phyloP scores from a whole-genome alignment of 2,329 filamentous ascomycete species.

The Karstenula rhodostoma region DNA sequence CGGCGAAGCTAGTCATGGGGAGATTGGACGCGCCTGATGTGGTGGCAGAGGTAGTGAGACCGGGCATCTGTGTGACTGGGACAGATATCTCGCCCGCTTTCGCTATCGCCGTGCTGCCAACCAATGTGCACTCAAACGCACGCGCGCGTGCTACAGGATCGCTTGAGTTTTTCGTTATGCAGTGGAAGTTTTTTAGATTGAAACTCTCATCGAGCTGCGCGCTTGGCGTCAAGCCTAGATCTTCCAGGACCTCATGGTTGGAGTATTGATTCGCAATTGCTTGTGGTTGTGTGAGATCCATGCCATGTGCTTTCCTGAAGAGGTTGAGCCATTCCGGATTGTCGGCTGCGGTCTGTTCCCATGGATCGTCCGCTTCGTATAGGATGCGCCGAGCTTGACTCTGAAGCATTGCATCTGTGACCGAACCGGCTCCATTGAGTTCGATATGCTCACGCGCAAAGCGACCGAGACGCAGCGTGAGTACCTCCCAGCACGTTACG shows the following conservation, averaged over 20 bases:
- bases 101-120: slow-evolving; percentile 31
- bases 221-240: slow-evolving; percentile 39
- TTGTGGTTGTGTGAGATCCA: slow-evolving; percentile 28
- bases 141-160: slow-evolving; percentile 24
- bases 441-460: slow-evolving; percentile 53
- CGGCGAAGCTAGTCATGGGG: slow-evolving; percentile 22
- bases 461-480: slow-evolving; percentile 56
- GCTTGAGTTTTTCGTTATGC: slow-evolving; percentile 17
- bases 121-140: slow-evolving; percentile 37
- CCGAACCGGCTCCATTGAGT: slow-evolving; percentile 42
- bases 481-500: slow-evolving; percentile 59
- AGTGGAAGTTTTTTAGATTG: slow-evolving; percentile 36
- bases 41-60: slow-evolving; percentile 26
- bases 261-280: slow-evolving; percentile 19
- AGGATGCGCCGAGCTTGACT: slow-evolving; percentile 56
- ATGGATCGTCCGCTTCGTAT: slow-evolving; percentile 59
- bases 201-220: slow-evolving; percentile 40
- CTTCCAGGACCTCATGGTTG: slow-evolving; percentile 43
- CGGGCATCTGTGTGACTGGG: slow-evolving; percentile 22
- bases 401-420: slow-evolving; percentile 61
- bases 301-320: slow-evolving; percentile 59
- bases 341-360: slow-evolving; percentile 54
- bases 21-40: slow-evolving; percentile 27
- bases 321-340: slow-evolving; percentile 57
- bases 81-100: slow-evolving; percentile 25